Conservation (phyloP, 352 stramenopile genomes). For the Phytophthora fragariae region DNA sequence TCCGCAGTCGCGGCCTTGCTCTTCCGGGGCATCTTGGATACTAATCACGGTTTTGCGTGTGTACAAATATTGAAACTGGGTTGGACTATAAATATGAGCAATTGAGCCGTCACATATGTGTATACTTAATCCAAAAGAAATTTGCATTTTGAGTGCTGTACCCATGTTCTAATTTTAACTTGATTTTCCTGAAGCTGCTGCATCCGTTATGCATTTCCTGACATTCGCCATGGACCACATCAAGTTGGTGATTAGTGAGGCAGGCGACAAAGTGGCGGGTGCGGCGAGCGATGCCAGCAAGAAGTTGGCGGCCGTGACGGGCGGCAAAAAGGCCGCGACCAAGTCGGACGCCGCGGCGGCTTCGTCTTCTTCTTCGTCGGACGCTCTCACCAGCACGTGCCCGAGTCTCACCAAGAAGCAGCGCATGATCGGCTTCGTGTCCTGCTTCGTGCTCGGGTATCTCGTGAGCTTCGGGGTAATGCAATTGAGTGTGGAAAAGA, state of each 20-base stretch:
- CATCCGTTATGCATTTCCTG: constrained; percentile 33
- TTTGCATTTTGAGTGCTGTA: background rate
- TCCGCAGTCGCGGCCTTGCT: background rate
- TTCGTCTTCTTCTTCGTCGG: constrained; percentile 22
- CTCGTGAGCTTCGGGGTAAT: constrained; percentile 86
- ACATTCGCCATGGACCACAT: constrained; percentile 73
- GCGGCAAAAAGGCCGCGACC: constrained; percentile 35
- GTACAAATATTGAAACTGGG: background rate
- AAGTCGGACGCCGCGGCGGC: constrained; percentile 5
- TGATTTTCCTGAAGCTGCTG: constrained; percentile 10
- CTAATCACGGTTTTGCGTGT: background rate
- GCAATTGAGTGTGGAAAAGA: background rate
- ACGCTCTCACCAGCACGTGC: constrained; percentile 66
- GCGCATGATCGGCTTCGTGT: constrained; percentile 72
- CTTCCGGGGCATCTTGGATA: constrained; percentile 30
- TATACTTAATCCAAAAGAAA: background rate
- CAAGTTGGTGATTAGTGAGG: constrained; percentile 70
- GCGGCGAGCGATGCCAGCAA: constrained; percentile 44
- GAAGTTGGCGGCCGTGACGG: constrained; percentile 42
- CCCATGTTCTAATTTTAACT: constrained; percentile 1
- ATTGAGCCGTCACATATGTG: background rate
- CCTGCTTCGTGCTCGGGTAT: constrained; percentile 85
- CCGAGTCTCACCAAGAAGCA: constrained; percentile 75
- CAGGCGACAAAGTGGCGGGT: constrained; percentile 53
- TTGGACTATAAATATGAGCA: background rate